Conservation (phyloP, 1,139 yeast genomes). For the Suhomyces coccinellae region DNA sequence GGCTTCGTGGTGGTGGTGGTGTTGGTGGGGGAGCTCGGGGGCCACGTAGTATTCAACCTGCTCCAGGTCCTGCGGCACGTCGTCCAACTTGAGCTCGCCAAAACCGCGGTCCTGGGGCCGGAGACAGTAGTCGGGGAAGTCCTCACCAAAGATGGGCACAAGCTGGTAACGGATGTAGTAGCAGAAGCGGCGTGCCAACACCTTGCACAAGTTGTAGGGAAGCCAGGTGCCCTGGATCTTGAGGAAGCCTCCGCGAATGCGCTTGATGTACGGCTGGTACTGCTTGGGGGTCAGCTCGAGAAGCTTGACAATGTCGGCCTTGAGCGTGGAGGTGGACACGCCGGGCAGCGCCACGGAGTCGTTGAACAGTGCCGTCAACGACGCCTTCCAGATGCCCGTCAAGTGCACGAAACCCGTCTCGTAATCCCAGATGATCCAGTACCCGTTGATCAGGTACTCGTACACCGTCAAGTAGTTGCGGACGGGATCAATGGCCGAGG, state of each 20-base stretch:
- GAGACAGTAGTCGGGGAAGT: conserved; percentile 71
- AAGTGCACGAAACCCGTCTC: conserved; percentile 85
- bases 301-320: conserved; percentile 75
- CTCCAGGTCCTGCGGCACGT: conserved; percentile 14
- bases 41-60: conserved; percentile 10
- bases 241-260: conserved; percentile 88
- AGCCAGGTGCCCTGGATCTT: conserved; percentile 97
- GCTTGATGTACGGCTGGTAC: conserved; percentile 60
- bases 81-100: conserved; percentile 57
- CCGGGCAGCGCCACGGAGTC: conserved; percentile 9
- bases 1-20: neutral
- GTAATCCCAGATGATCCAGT: conserved; percentile 87
- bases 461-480: conserved; percentile 71
- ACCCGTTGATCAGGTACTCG: conserved; percentile 64
- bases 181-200: conserved; percentile 74
- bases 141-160: conserved; percentile 77
- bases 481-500: conserved; percentile 58
- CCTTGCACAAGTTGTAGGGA: conserved; percentile 67
- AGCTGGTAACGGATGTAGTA: conserved; percentile 73
- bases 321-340: conserved; percentile 38
- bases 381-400: conserved; percentile 87
- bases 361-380: conserved; percentile 35
- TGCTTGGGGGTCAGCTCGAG: conserved; percentile 72
- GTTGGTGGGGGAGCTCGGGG: neutral
- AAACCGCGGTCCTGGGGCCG: conserved; percentile 65